Evolutionary conservation across 2,329 filamentous ascomycete species (phyloP), one percentile per base, ranked within the genome.

Genomic region (Colletotrichum zoysiae): DNA sequence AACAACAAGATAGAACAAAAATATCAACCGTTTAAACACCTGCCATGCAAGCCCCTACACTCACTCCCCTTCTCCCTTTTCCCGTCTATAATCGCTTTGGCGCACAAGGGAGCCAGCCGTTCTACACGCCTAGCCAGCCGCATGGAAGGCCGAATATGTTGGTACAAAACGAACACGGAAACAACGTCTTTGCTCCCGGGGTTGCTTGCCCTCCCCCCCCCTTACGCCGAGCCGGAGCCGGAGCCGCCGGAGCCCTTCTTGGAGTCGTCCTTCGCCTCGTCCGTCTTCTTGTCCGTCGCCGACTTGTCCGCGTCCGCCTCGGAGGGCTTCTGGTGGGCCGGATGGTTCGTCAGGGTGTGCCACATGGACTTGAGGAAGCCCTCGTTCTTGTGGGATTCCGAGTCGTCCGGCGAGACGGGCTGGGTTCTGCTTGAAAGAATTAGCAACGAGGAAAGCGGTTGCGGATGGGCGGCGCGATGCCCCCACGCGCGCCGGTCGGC

Each of bases 311-410:
- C 70, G 23, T 79, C 74, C 30, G 75, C 75, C 12, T 80, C 78
- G 6, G 76, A 70, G 26, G 81, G 77, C 70, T 84, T 81, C 71
- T 85, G 83, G 74, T 90, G 88, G 7, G 85, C 86, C 0, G 88
- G 86, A 77, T 96, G 90, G 77, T 94, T 93, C n/a, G 93, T 97
- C 67, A 98, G 82, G 75, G 91, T 95, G 79, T 98, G 94, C 95
- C 95, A 98, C 75, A 97, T 91, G 53, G 92, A 94, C 85, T 96
- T 98, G 73, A 98, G 84, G 79, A 98, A 97, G 3, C 95, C 94
- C 81, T 98, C 95, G 78, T 93, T 90, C 82, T 92, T 92, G 80
- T 95, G 92, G 0, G 86, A 84, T 55, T 86, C 84, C 20, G 81
- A 76, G 63, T 79, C 76, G 55, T 78, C 76, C 12, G 78, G 62